Evolutionary conservation across 257 asterid species (phyloP).

Genomic region (Plectranthus barbatus): DNA sequence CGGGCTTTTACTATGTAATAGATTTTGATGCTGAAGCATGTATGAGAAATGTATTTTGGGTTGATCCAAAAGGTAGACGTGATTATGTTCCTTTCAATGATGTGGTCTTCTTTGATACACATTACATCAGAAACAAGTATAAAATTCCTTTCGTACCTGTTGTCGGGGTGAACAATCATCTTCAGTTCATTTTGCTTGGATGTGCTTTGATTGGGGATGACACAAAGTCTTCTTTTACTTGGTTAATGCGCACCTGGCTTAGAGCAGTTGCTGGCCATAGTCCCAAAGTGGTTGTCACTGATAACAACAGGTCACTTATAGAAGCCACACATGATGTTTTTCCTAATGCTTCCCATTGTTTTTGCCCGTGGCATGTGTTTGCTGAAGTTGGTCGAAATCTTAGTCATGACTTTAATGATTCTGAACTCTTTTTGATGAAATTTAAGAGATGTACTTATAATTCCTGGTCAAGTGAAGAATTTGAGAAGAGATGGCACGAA

Average conservation of each 20-base stretch:
- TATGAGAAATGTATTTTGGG: constrained; percentile 36
- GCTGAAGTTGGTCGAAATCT: constrained; percentile 14
- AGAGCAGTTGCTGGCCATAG: constrained; percentile 29
- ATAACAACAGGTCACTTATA: constrained; percentile 14
- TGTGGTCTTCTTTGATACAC: constrained; percentile 38
- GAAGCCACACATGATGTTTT: constrained; percentile 35
- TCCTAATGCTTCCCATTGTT: constrained; percentile 33
- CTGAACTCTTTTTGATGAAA: constrained; percentile 17
- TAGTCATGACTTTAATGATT: constrained; percentile 6
- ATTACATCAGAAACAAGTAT: constrained; percentile 28
- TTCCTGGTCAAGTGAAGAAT: constrained; percentile 22
- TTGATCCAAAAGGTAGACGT: constrained; percentile 29
- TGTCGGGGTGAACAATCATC: constrained; percentile 44
- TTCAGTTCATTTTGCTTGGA: constrained; percentile 41
- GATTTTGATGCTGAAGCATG: constrained; percentile 28
- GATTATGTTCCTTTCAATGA: constrained; percentile 39
- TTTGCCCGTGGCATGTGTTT: constrained; percentile 35
- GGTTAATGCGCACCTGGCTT: constrained; percentile 52
- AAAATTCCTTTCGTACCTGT: constrained; percentile 36
- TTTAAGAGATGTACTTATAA: constrained; percentile 23
- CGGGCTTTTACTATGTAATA: constrained; percentile 31
- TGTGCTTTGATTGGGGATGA: constrained; percentile 43
- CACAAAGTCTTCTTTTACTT: constrained; percentile 19
- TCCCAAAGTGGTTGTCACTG: constrained; percentile 36
- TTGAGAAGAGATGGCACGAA: constrained; percentile 32